Conservation (phyloP, 2,329 filamentous ascomycete genomes). For the Chaetothyriales sp. region DNA sequence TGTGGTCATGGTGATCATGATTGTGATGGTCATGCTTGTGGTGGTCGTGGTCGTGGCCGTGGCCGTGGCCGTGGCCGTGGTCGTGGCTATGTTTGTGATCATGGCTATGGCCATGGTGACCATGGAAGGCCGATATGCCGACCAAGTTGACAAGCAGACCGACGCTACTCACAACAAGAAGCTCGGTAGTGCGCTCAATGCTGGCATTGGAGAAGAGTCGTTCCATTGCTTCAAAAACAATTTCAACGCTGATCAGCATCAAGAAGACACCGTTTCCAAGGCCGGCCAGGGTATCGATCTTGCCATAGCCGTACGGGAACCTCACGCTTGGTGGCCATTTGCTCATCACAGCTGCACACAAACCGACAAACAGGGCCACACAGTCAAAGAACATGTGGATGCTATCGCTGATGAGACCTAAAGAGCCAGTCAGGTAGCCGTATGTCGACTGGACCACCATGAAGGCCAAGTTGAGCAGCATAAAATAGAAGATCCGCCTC, state of each 20-base stretch:
- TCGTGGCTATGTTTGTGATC: slow-evolving; percentile 31
- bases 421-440: slow-evolving; percentile 79
- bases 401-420: slow-evolving; percentile 90
- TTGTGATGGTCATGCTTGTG: slow-evolving; percentile 26
- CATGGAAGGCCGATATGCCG: slow-evolving; percentile 71
- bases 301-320: slow-evolving; percentile 92
- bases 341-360: slow-evolving; percentile 84
- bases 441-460: slow-evolving; percentile 94
- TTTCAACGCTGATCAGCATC: slow-evolving; percentile 92
- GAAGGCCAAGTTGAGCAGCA: slow-evolving; percentile 85
- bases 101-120: slow-evolving; percentile 42
- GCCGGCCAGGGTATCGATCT: slow-evolving; percentile 88
- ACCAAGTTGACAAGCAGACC: slow-evolving; percentile 83
- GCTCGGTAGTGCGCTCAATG: slow-evolving; percentile 68
- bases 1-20: slow-evolving; percentile 16
- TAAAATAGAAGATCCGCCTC: slow-evolving; percentile 91
- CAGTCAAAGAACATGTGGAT: slow-evolving; percentile 99
- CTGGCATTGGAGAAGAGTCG: slow-evolving; percentile 69
- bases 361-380: slow-evolving; percentile 73
- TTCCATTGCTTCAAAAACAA: slow-evolving; percentile 86
- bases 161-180: slow-evolving; percentile 74
- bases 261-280: slow-evolving; percentile 94
- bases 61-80: slow-evolving; percentile 26
- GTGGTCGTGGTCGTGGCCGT: slow-evolving; percentile 33
- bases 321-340: slow-evolving; percentile 84